Evolutionary conservation across 2,329 filamentous ascomycete species (phyloP).

Genomic region (Stagonosporopsis vannaccii): DNA sequence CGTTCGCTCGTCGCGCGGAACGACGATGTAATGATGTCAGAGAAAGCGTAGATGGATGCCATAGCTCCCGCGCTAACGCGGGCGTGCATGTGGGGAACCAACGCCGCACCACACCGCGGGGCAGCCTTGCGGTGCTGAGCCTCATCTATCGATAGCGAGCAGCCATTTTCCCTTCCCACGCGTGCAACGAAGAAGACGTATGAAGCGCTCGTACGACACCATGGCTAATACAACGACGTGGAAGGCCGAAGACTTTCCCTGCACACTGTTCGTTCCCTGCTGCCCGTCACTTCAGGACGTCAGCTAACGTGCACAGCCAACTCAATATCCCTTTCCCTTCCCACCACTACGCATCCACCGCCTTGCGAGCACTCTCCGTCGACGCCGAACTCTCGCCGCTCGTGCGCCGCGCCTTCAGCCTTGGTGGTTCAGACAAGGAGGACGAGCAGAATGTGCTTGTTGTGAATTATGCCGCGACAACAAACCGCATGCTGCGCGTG

Average conservation of each 20-base stretch:
- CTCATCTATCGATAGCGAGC: conserved; percentile 14
- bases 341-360: conserved; percentile 76
- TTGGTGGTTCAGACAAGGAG: conserved; percentile 44
- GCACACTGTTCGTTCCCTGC: conserved; percentile 44
- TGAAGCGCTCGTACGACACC: conserved; percentile 10
- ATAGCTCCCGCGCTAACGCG: conserved; percentile 23
- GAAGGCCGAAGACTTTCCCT: conserved; percentile 45
- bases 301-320: conserved; percentile 57
- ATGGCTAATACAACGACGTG: conserved; percentile 28
- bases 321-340: conserved; percentile 84
- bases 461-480: conserved; percentile 84
- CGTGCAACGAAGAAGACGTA: background rate
- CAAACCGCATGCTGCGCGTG: conserved; percentile 95
- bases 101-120: background rate
- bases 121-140: conserved; percentile 3
- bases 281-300: background rate
- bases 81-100: conserved; percentile 3
- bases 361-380: conserved; percentile 78
- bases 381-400: conserved; percentile 89
- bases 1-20: conserved; percentile 13
- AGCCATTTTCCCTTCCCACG: background rate
- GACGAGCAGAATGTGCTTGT: conserved; percentile 63
- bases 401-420: conserved; percentile 74
- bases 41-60: conserved; percentile 3
- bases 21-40: conserved; percentile 8